phyloP scores from a whole-genome alignment of 352 stramenopile genomes.

The Globisporangium orthogonon region DNA sequence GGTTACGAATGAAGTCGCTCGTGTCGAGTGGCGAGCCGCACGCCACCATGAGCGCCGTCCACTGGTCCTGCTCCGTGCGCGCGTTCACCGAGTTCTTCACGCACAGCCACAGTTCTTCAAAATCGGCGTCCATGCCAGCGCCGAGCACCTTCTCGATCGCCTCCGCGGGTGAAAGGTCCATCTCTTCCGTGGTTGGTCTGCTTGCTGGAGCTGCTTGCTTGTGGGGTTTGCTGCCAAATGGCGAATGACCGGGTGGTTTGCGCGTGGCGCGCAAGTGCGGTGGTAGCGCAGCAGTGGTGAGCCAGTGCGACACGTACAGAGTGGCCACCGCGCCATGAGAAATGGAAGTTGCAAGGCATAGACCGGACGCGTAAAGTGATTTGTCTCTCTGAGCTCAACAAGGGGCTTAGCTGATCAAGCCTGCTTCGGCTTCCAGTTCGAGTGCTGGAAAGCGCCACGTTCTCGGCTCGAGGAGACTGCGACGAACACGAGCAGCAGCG shows the following conservation, averaged over 20 bases:
- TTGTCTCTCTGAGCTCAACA: not conserved
- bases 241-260: constrained; percentile 2
- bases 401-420: not conserved
- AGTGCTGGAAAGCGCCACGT: not conserved
- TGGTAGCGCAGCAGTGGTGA: too few relatives aligned
- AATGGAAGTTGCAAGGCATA: not conserved
- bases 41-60: constrained; percentile 80
- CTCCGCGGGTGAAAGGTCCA: constrained; percentile 34
- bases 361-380: not conserved
- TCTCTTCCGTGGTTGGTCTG: not conserved
- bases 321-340: not conserved
- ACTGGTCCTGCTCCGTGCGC: constrained; percentile 66
- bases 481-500: constrained; percentile 32
- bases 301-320: not conserved
- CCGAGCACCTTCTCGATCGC: constrained; percentile 65
- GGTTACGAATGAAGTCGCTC: constrained; percentile 65
- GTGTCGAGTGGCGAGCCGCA: constrained; percentile 77
- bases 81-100: constrained; percentile 63
- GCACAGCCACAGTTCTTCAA: constrained; percentile 54
- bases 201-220: not conserved
- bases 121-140: constrained; percentile 68
- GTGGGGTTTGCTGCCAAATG: not conserved
- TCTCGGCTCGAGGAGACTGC: constrained; percentile 5
- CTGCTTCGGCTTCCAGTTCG: constrained; percentile 1
- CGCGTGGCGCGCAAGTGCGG: too few relatives aligned